A percentile compares a stretch with the other conserved stretches of the same genome.
These are phyloP conservation scores for Chamaecrista fasciculata DNA, from an alignment of 306 rosid genomes.

Conservation along the genomic window DNA sequence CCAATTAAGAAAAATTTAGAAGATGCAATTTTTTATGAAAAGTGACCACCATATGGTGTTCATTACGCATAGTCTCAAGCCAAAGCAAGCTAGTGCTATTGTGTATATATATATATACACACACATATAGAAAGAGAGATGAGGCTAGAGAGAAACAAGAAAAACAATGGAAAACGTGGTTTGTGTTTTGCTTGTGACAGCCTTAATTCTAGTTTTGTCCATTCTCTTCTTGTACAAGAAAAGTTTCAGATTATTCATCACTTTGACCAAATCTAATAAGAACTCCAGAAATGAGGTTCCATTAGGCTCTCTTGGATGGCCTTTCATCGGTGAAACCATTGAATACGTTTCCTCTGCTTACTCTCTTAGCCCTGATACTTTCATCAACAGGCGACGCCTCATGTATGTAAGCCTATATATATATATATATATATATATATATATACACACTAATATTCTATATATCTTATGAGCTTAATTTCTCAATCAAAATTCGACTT, in stretches of 20 bases:
- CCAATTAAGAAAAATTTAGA: too few relatives aligned
- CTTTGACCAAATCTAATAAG: background rate
- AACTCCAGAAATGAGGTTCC: background rate
- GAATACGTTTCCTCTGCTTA: background rate
- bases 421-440: background rate
- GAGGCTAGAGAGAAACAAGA: too few relatives aligned
- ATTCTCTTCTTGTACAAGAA: background rate
- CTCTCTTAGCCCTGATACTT: background rate
- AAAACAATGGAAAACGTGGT: background rate
- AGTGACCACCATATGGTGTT: conserved; percentile 7
- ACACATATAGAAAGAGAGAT: background rate
- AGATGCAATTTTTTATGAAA: too few relatives aligned
- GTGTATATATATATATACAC: background rate
- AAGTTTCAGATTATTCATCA: background rate
- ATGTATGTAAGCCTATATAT: background rate
- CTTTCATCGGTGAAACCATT: conserved; percentile 5
- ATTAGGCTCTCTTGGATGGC: conserved; percentile 1
- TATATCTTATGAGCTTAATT: too few relatives aligned
- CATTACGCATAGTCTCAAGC: background rate
- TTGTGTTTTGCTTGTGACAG: background rate
- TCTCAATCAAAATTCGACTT: too few relatives aligned
- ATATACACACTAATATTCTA: too few relatives aligned
- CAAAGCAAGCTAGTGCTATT: background rate
- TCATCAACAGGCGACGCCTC: background rate
- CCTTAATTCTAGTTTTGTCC: background rate